Percentiles rank a stretch among this genome's conserved stretches.
These are phyloP conservation scores for Camelina hispida DNA, from an alignment of 345 rosid genomes.

Conservation along the genomic window DNA sequence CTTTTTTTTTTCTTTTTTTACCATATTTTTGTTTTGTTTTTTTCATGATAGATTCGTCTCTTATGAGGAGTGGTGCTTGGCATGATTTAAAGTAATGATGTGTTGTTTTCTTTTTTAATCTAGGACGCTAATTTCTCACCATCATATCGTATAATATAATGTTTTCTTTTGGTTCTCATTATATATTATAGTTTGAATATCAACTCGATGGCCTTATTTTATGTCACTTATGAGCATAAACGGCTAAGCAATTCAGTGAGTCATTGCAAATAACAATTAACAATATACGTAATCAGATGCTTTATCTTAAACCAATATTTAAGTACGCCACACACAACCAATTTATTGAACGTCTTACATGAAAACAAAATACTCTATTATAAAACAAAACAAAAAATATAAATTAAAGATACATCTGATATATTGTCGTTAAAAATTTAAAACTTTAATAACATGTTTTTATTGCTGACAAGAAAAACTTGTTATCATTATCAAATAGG, in stretches of 20 bases:
- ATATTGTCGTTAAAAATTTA: background rate
- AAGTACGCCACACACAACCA: too few relatives aligned
- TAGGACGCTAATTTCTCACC: slow-evolving; percentile 30
- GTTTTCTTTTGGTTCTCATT: background rate
- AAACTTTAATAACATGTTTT: background rate
- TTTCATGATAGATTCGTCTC: slow-evolving; percentile 14
- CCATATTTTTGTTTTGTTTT: background rate
- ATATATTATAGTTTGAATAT: background rate
- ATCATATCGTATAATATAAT: slow-evolving; percentile 29
- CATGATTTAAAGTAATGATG: slow-evolving; percentile 44
- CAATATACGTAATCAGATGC: background rate
- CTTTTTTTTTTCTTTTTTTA: slow-evolving; percentile 3
- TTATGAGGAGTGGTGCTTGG: slow-evolving; percentile 38
- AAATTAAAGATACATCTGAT: background rate
- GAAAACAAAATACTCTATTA: too few relatives aligned
- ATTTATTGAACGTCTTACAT: too few relatives aligned
- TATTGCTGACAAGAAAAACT: background rate
- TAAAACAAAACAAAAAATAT: too few relatives aligned
- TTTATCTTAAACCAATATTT: too few relatives aligned
- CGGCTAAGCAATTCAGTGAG: background rate
- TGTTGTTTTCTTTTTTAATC: background rate
- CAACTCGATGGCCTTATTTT: background rate
- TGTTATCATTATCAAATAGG: background rate
- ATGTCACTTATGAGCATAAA: background rate
- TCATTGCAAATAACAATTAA: background rate